Base-by-base conservation (phyloP, 176 grass and related monocot genomes). In the Areca catechu region DNA sequence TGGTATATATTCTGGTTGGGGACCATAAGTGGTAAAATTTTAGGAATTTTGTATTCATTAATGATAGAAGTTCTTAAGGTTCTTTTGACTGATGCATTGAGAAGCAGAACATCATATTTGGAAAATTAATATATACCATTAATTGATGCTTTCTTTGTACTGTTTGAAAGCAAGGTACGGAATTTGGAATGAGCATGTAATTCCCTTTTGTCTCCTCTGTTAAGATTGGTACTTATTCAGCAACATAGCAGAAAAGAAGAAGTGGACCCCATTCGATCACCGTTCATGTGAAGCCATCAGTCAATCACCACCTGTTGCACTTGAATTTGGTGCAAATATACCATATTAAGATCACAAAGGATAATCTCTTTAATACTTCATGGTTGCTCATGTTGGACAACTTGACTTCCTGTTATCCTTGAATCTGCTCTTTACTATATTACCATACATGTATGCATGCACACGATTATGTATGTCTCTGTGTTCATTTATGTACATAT, bases 151-250 rank as follows among this genome's bases (percentile, higher is more conserved):
- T 56, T 47, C 64, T 65, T 75, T 63, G 53, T 87, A 74, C 70
- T 84, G 70, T 76, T 77, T 70, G 70, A 76, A 89, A 95, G 89
- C 53, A 60, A 57, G 27, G 68, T 16, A 59, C 56, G 58, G 80
- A 88, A 88, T 95, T 71, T 81, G 72, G 49, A 75, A 66, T 67
- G 53, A 82, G 74, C 68, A 95, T 76, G 80, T 76, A 77, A 83
- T 95, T 80, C 74, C 73, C 73, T 71, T 27, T 29, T 43, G 34
- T 21, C 73, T 78, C 84, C 77, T 95, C 84, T 88, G 80, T 60
- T 77, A 88, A 95, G 81, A 85, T 85, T 76, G 77, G 89, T 82
- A 88, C 71, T 88, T 85, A 88, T 95, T 95, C 78, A 79, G 47
- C 72, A 73, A 57, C 69, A 74, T 52, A 79, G 67, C 72, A 80